A percentile compares a stretch with the other conserved stretches of the same genome.
phyloP scores from a whole-genome alignment of 1,139 yeast genomes.

The Suhomyces yuchorum region DNA sequence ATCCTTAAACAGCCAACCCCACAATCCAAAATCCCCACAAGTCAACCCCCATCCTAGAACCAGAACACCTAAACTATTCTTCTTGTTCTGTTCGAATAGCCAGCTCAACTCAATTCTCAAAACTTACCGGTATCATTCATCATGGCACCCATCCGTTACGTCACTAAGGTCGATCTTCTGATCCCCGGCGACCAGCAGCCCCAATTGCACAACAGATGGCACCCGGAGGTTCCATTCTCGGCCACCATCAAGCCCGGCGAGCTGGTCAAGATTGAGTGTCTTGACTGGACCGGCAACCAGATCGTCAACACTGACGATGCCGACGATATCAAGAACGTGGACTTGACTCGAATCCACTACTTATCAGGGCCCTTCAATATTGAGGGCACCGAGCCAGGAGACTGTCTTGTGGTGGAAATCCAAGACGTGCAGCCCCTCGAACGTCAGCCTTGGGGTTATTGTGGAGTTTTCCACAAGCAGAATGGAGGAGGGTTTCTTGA shows the following conservation, averaged over 20 bases:
- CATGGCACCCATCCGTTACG: conserved; percentile 13
- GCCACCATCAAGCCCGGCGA: conserved; percentile 43
- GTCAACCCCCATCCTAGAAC: too few relatives aligned
- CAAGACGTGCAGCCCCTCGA: conserved; percentile 54
- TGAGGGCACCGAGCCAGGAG: conserved; percentile 50
- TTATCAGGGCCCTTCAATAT: conserved; percentile 51
- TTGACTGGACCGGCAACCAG: conserved; percentile 58
- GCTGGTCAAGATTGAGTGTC: conserved; percentile 48
- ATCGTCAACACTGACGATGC: conserved; percentile 48
- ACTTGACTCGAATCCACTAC: conserved; percentile 47
- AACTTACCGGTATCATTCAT: neutral
- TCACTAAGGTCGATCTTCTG: conserved; percentile 37
- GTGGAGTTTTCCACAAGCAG: conserved; percentile 47
- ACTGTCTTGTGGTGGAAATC: conserved; percentile 49
- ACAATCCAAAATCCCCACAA: neutral
- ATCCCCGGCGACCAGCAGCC: conserved; percentile 48
- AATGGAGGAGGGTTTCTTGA: conserved; percentile 56
- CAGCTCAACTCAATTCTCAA: too few relatives aligned
- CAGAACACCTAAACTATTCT: too few relatives aligned
- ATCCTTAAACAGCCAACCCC: neutral
- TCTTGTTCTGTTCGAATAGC: too few relatives aligned
- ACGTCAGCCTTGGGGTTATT: conserved; percentile 55
- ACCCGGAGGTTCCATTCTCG: conserved; percentile 49
- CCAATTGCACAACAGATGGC: conserved; percentile 54
- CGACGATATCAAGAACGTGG: conserved; percentile 47